Evolutionary conservation across 2,329 filamentous ascomycete species (phyloP).

Genomic region (Ascochyta fabae): DNA sequence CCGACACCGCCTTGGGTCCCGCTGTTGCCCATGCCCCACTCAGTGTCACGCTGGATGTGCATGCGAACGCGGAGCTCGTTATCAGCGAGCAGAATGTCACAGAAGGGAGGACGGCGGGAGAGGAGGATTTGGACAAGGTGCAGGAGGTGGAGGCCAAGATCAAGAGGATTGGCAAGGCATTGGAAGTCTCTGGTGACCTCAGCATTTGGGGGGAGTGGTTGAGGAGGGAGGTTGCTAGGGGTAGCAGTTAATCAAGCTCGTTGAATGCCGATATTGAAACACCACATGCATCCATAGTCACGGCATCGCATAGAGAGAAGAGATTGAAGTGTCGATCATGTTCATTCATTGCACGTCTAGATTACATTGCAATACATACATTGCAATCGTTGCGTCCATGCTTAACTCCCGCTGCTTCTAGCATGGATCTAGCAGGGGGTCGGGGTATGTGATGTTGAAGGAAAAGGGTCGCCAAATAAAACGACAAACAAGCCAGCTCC

Average conservation of each 20-base stretch:
- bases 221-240: slow-evolving; percentile 24
- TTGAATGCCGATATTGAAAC: no score
- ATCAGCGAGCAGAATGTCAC: slow-evolving; percentile 64
- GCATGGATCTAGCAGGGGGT: slow-evolving; percentile 23
- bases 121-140: slow-evolving; percentile 39
- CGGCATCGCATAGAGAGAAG: neutral
- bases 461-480: slow-evolving; percentile 2
- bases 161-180: slow-evolving; percentile 51
- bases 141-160: slow-evolving; percentile 28
- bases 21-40: slow-evolving; percentile 53
- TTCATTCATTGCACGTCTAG: slow-evolving; percentile 22
- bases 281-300: no score
- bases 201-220: slow-evolving; percentile 62
- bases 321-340: slow-evolving; percentile 6
- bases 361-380: slow-evolving; percentile 13
- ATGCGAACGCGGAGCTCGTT: slow-evolving; percentile 64
- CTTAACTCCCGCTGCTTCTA: slow-evolving; percentile 21
- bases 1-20: slow-evolving; percentile 17
- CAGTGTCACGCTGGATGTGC: slow-evolving; percentile 65
- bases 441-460: slow-evolving; percentile 19
- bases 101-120: slow-evolving; percentile 11
- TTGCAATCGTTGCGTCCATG: slow-evolving; percentile 18
- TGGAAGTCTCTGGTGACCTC: slow-evolving; percentile 58
- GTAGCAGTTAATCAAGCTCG: neutral
- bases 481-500: neutral